Conservation (phyloP, 352 stramenopile genomes). For the Phytophthora megakarya region DNA sequence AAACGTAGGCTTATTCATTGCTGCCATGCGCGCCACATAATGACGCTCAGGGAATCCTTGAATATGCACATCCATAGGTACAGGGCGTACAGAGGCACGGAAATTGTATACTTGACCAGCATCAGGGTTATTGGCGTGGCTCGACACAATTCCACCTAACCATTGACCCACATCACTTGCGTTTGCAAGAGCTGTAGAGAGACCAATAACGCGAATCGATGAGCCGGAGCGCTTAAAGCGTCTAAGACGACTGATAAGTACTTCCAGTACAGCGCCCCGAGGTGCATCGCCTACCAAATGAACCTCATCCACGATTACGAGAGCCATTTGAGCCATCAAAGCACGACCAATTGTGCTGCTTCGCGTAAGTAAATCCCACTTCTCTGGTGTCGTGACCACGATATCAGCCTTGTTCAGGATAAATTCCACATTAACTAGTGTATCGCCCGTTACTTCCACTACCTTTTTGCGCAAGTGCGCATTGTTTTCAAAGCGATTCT, state of each 20-base stretch:
- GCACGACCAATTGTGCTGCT: constrained; percentile 76
- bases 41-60: constrained; percentile 96
- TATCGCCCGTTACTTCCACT: constrained; percentile 97
- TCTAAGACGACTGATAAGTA: constrained; percentile 90
- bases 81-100: constrained; percentile 93
- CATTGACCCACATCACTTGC: constrained; percentile 95
- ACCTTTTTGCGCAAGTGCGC: constrained; percentile 89
- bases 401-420: constrained; percentile 94
- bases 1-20: constrained; percentile 99
- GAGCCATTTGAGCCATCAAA: constrained; percentile 73
- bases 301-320: constrained; percentile 98
- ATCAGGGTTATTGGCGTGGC: constrained; percentile 31
- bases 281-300: constrained; percentile 96
- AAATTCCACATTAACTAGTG: constrained; percentile 91
- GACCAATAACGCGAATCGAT: constrained; percentile 91
- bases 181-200: constrained; percentile 98
- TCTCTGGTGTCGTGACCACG: constrained; percentile 98
- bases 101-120: constrained; percentile 94
- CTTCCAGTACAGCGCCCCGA: constrained; percentile 90
- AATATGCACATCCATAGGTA: constrained; percentile 97
- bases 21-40: constrained; percentile 98
- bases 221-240: constrained; percentile 74
- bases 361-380: constrained; percentile 97
- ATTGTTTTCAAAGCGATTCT: constrained; percentile 87
- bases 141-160: constrained; percentile 92